These are phyloP conservation scores for Eragrostis tef DNA, from an alignment of 202 grass and related monocot species.

Conservation along the genomic window DNA sequence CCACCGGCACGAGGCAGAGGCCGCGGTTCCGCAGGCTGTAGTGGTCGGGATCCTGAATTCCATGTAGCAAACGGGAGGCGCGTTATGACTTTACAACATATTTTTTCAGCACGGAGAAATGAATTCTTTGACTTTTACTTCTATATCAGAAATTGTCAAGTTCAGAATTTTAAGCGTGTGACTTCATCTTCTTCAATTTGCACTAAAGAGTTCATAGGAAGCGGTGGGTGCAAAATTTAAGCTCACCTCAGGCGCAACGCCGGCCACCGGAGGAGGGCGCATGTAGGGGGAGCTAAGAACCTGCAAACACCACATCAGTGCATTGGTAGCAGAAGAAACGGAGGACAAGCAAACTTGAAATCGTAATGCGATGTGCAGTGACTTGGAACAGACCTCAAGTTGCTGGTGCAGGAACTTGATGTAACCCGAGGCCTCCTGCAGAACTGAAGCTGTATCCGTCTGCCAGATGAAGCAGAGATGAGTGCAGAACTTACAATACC, in stretches of 20 bases:
- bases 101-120: background rate
- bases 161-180: background rate
- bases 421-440: slow-evolving; percentile 89
- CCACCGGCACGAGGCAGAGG: slow-evolving; percentile 86
- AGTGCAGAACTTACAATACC: background rate
- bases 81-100: background rate
- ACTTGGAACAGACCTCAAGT: slow-evolving; percentile 56
- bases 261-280: slow-evolving; percentile 46
- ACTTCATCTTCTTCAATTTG: background rate
- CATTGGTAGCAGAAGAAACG: background rate
- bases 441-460: slow-evolving; percentile 95
- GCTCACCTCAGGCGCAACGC: slow-evolving; percentile 65
- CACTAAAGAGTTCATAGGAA: background rate
- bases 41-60: slow-evolving; percentile 64
- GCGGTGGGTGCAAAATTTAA: background rate
- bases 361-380: background rate
- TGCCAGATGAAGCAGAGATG: slow-evolving; percentile 40
- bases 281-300: slow-evolving; percentile 89
- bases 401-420: slow-evolving; percentile 97
- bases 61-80: background rate
- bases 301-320: slow-evolving; percentile 43
- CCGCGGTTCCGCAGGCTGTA: slow-evolving; percentile 81
- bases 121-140: background rate
- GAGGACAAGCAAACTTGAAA: slow-evolving; percentile 8
- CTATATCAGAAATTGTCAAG: background rate